Evolutionary conservation across 805 yeast species (phyloP).

Genomic region (Ogataea nonfermentans): DNA sequence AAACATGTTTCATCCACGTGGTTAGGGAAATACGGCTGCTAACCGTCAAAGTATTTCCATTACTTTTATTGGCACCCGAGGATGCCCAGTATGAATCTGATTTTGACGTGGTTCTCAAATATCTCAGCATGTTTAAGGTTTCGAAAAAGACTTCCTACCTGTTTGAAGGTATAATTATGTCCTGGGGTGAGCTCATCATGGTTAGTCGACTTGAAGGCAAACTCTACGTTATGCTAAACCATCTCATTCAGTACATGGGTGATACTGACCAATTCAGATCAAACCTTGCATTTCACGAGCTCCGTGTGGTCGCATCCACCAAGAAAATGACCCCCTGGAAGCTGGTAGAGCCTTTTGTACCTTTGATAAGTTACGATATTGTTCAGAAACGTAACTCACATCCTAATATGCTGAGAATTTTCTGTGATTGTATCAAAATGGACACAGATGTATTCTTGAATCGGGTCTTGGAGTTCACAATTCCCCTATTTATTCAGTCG

Average conservation of each 20-base stretch:
- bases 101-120: constrained; percentile 44
- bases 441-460: constrained; percentile 58
- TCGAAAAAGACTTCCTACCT: constrained; percentile 35
- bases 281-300: constrained; percentile 64
- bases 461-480: constrained; percentile 68
- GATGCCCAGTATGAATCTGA: constrained; percentile 40
- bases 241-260: constrained; percentile 63
- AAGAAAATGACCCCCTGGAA: constrained; percentile 71
- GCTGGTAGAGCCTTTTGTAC: constrained; percentile 74
- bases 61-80: constrained; percentile 43
- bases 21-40: constrained; percentile 57
- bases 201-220: constrained; percentile 61
- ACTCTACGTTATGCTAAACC: constrained; percentile 62
- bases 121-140: constrained; percentile 43
- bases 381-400: constrained; percentile 51
- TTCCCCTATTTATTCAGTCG: constrained; percentile 72
- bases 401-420: constrained; percentile 52
- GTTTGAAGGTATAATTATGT: constrained; percentile 57
- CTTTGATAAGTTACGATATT: constrained; percentile 62
- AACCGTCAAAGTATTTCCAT: constrained; percentile 52
- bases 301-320: constrained; percentile 55
- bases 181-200: constrained; percentile 65
- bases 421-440: constrained; percentile 66
- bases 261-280: constrained; percentile 63
- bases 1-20: constrained; percentile 37